These are phyloP conservation scores for Veloboletus limbatus DNA, from an alignment of 1,284 basidiomycete species.

Conservation along the genomic window DNA sequence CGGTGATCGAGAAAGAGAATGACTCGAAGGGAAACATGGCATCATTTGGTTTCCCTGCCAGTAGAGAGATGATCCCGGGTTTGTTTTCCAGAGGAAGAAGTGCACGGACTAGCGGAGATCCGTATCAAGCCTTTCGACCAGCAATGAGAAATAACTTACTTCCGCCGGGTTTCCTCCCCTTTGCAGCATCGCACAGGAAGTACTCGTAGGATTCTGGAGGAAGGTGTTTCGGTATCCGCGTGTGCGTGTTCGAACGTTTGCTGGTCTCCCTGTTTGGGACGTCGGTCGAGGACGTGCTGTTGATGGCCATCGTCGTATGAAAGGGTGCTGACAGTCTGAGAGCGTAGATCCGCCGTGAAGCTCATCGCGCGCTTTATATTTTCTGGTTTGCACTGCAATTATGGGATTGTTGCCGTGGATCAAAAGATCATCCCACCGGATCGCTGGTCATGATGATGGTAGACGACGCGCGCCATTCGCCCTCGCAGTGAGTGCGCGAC, in stretches of 20 bases:
- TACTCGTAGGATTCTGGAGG: constrained; percentile 49
- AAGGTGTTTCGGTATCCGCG: constrained; percentile 31
- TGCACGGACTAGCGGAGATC: constrained; percentile 41
- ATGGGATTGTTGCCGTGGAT: no score
- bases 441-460: no score
- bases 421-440: no score
- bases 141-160: constrained; percentile 41
- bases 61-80: constrained; percentile 82
- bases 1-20: constrained; percentile 54
- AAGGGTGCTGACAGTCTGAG: neutral
- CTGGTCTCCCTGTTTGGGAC: neutral
- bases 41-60: constrained; percentile 89
- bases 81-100: constrained; percentile 75
- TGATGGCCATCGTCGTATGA: constrained; percentile 14
- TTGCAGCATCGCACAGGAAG: constrained; percentile 60
- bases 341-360: no score
- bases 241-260: neutral
- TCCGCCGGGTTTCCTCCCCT: constrained; percentile 55
- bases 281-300: neutral
- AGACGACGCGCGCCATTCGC: no score
- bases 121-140: neutral
- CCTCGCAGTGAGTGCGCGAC: no score
- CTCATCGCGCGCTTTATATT: no score
- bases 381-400: no score
- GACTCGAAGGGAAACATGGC: constrained; percentile 91